phyloP scores from a whole-genome alignment of 495 filamentous ascomycete genomes.

The Aspergillus funiculosus region DNA sequence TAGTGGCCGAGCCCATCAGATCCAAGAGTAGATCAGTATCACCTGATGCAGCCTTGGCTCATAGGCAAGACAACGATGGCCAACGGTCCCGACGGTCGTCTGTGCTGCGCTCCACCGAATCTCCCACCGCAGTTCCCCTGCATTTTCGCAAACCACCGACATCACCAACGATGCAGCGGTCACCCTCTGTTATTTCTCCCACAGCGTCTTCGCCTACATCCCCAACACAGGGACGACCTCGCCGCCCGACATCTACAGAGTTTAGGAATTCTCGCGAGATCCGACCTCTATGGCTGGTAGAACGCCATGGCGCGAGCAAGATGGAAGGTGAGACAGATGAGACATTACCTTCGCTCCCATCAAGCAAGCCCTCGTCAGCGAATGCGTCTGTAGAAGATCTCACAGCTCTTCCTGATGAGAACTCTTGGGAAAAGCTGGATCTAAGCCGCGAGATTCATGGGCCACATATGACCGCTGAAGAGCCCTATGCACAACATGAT shows the following conservation, averaged over 20 bases:
- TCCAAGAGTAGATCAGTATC: constrained; percentile 37
- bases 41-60: constrained; percentile 22
- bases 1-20: constrained; percentile 25
- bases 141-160: constrained; percentile 45
- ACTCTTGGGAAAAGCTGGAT: constrained; percentile 31
- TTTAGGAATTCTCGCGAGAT: constrained; percentile 45
- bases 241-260: constrained; percentile 42
- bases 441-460: constrained; percentile 22
- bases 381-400: constrained; percentile 42
- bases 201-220: constrained; percentile 26
- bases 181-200: constrained; percentile 29
- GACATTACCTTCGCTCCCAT: constrained; percentile 44
- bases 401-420: constrained; percentile 25
- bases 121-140: constrained; percentile 47
- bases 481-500: constrained; percentile 15
- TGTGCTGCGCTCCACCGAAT: constrained; percentile 30
- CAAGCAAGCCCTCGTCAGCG: constrained; percentile 44
- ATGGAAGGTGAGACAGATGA: constrained; percentile 34
- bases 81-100: constrained; percentile 26
- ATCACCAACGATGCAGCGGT: constrained; percentile 34
- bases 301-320: constrained; percentile 40
- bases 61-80: constrained; percentile 14
- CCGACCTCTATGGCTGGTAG: constrained; percentile 46
- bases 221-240: constrained; percentile 32
- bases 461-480: constrained; percentile 19